Base-by-base conservation (phyloP, 1,284 basidiomycete genomes). In the Ceratobasidium sp. region DNA sequence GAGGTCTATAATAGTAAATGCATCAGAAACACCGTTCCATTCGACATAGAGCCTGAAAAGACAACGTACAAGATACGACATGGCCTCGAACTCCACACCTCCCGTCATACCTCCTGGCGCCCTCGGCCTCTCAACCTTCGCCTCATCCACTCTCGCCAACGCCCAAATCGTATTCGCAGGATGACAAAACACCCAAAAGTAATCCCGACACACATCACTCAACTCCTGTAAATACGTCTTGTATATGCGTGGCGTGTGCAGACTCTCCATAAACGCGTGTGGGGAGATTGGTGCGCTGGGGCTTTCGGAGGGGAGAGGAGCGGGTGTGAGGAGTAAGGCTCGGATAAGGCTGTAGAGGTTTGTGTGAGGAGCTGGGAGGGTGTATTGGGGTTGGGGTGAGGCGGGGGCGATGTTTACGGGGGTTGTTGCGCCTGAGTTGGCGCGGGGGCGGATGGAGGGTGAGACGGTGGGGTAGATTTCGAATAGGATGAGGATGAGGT, bases 141-240 rank as follows among this genome's bases (percentile, higher is more conserved):
- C 88, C 80, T 95, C 91, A 79, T 98, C 93, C 0, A 94, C 91
- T 78, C 96, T 91, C 5, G 87, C 84, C 31, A 97, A 84, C 19
- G 91, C 86, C 96, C 96, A 98, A 57, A 97, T 91, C 0, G 90
- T 90, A 80, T 99, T 99, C 79, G 92, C 92, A 1, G 93, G 92
- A 81, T 99, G 98, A 81, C 97, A 99, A 84, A 99, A 99, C 72
- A 99, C 93, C 96, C 97, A 99, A 83, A 99, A 99, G 84, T 98
- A 99, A 82, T 99, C 97, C 22, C 96, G 85, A 80, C 96, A 97
- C 1, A 97, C 87, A 78, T 97, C 95, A 9, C 90, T 91, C 47
- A 99, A 85, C 81, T 99, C 97, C 79, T 91, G 89, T 15, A 99
- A 85, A 83, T 97, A 98, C 1, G 91, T 90, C 84, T 96, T 98